These are phyloP conservation scores for Thalassiosira livingstoniorum DNA, from an alignment of 352 stramenopile genomes.

Conservation along the genomic window DNA sequence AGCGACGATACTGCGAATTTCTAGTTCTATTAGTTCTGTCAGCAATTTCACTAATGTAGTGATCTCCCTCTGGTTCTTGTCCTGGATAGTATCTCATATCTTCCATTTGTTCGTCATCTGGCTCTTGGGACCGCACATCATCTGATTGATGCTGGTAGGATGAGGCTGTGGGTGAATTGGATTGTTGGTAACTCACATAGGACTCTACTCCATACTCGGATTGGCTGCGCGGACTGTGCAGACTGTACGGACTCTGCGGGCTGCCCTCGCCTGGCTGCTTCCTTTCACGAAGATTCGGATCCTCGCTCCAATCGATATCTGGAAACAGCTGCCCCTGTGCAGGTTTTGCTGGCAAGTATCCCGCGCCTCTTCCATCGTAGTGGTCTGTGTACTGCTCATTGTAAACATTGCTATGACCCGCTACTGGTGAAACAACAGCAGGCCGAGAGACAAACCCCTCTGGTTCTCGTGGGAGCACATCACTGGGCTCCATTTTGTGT, in stretches of 20 bases:
- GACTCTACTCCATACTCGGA: neutral
- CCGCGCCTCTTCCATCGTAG: conserved; percentile 1
- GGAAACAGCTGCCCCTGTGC: conserved; percentile 48
- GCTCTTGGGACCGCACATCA: neutral
- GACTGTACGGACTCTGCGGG: neutral
- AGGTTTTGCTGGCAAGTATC: conserved; percentile 11
- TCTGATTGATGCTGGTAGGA: neutral
- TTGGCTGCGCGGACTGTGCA: neutral
- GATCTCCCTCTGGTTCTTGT: conserved; percentile 1
- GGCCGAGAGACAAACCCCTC: neutral
- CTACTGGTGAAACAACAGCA: neutral
- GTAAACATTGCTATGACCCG: neutral
- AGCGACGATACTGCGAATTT: too few relatives aligned
- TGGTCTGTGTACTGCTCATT: neutral
- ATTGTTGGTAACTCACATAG: neutral
- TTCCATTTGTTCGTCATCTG: neutral
- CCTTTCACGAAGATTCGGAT: conserved; percentile 6
- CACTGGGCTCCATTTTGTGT: conserved; percentile 20
- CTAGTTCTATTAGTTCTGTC: too few relatives aligned
- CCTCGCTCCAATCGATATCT: conserved; percentile 45
- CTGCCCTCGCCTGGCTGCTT: neutral
- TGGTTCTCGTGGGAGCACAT: conserved; percentile 7
- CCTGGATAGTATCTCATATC: neutral
- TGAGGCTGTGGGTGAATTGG: neutral
- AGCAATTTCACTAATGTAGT: conserved; percentile 4